Evolutionary conservation across 495 filamentous ascomycete genomes (phyloP).

Genomic region (Penicillium bovifimosum): DNA sequence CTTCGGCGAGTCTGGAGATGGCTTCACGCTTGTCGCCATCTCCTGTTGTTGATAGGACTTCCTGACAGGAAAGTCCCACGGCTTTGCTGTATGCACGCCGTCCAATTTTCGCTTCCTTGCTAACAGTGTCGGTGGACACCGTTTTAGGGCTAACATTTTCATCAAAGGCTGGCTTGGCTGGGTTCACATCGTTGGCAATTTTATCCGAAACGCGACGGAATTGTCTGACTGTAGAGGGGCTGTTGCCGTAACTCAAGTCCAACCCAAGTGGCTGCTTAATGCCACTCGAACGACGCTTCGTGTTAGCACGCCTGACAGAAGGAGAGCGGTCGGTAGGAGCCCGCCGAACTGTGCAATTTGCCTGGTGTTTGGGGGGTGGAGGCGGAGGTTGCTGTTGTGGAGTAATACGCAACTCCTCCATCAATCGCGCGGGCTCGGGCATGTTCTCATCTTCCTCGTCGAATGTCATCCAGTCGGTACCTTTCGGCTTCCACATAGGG

Average conservation of each 20-base stretch:
- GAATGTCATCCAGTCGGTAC: conserved; percentile 30
- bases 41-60: conserved; percentile 73
- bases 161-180: conserved; percentile 33
- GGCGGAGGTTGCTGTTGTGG: conserved; percentile 19
- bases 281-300: conserved; percentile 47
- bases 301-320: conserved; percentile 38
- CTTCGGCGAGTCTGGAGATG: conserved; percentile 71
- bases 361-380: conserved; percentile 31
- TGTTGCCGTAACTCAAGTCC: conserved; percentile 86
- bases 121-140: conserved; percentile 34
- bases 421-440: conserved; percentile 34
- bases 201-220: conserved; percentile 83
- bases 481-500: conserved; percentile 40
- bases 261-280: conserved; percentile 74
- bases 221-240: conserved; percentile 78
- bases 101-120: conserved; percentile 76
- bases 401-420: conserved; percentile 39
- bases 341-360: conserved; percentile 48
- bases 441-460: conserved; percentile 27
- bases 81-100: conserved; percentile 72
- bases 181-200: conserved; percentile 37
- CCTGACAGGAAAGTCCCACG: conserved; percentile 74
- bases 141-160: conserved; percentile 43
- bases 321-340: conserved; percentile 46
- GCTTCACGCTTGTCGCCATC: conserved; percentile 72